phyloP scores from a whole-genome alignment of 1,139 yeast species.

The Magnusiomyces sp. region DNA sequence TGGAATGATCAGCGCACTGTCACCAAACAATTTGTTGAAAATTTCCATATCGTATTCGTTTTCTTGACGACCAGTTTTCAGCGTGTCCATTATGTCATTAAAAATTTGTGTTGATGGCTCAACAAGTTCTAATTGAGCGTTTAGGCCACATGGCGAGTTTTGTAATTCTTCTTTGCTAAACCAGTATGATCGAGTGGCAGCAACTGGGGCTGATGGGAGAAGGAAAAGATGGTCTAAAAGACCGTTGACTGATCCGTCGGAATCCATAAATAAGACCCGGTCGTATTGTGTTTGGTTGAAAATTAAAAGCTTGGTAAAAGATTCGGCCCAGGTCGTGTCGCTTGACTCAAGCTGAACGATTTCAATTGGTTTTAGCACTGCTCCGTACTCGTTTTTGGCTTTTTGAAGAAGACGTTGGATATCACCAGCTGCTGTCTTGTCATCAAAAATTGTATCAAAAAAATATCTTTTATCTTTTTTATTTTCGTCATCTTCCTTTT shows the following conservation, averaged over 20 bases:
- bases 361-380: conserved; percentile 25
- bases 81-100: conserved; percentile 29
- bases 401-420: too few species aligned
- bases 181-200: conserved; percentile 33
- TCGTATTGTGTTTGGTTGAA: conserved; percentile 41
- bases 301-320: conserved; percentile 41
- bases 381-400: conserved; percentile 11
- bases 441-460: too few species aligned
- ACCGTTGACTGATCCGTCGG: conserved; percentile 30
- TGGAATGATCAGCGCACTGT: conserved; percentile 34
- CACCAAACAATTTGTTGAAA: conserved; percentile 35
- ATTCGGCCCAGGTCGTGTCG: conserved; percentile 35
- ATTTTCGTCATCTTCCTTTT: background rate
- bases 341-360: conserved; percentile 21
- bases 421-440: too few species aligned
- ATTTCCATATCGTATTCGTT: conserved; percentile 46
- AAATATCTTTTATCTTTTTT: background rate
- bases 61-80: too few species aligned
- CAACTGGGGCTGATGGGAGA: conserved; percentile 35
- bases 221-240: conserved; percentile 42
- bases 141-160: conserved; percentile 21
- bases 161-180: background rate
- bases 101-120: conserved; percentile 34
- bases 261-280: conserved; percentile 39
- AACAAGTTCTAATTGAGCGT: conserved; percentile 39